Conservation (phyloP, 495 filamentous ascomycete species). For the Rhypophila decipiens region DNA sequence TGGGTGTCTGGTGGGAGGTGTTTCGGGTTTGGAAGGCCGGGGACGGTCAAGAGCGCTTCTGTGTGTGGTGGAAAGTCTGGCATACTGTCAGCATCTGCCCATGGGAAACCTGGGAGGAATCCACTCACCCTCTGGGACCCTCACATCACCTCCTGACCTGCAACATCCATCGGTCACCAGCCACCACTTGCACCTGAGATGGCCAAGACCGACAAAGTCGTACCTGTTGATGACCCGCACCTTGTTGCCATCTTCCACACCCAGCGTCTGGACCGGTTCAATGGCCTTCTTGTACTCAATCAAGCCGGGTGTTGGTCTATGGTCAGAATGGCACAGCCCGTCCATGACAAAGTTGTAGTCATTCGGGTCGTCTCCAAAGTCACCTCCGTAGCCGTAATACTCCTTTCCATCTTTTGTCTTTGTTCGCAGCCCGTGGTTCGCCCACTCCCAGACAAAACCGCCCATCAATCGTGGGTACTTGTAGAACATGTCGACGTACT, state of each 20-base stretch:
- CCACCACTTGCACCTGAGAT: constrained; percentile 40
- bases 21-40: constrained; percentile 11
- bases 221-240: constrained; percentile 49
- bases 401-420: constrained; percentile 46
- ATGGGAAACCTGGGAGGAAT: background rate
- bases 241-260: constrained; percentile 15
- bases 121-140: constrained; percentile 27
- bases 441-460: constrained; percentile 74
- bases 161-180: constrained; percentile 33
- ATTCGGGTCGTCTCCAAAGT: constrained; percentile 65
- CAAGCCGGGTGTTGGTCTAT: constrained; percentile 55
- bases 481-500: constrained; percentile 64
- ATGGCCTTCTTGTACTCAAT: constrained; percentile 60
- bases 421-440: constrained; percentile 60
- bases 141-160: constrained; percentile 19
- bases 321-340: constrained; percentile 54
- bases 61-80: constrained; percentile 30
- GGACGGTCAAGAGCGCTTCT: constrained; percentile 24
- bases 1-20: constrained; percentile 26
- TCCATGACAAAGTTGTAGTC: constrained; percentile 66
- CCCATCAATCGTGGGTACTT: constrained; percentile 58
- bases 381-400: constrained; percentile 66
- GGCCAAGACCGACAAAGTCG: constrained; percentile 45
- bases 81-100: constrained; percentile 10
- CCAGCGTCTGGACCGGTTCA: constrained; percentile 49